These are phyloP conservation scores for Kodamaea anthophila DNA, from an alignment of 1,139 yeast genomes.

Conservation along the genomic window DNA sequence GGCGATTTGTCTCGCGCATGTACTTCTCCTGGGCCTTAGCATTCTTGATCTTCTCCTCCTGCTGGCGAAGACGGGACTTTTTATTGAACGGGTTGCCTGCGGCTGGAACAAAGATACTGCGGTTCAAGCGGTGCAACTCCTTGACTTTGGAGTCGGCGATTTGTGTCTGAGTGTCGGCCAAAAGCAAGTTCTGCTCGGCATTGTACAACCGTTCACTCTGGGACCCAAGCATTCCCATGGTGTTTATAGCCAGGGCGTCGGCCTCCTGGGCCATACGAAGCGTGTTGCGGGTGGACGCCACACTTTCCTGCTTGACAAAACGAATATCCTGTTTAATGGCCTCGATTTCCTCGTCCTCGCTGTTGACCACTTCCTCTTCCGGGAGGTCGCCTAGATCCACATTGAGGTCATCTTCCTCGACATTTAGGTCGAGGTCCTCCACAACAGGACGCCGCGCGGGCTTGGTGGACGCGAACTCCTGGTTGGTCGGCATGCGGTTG, in stretches of 20 bases:
- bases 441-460: constrained; percentile 21
- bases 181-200: constrained; percentile 69
- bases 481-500: constrained; percentile 36
- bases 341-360: constrained; percentile 84
- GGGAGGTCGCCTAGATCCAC: constrained; percentile 32
- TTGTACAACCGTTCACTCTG: constrained; percentile 82
- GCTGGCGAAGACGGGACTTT: constrained; percentile 66
- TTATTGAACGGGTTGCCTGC: constrained; percentile 83
- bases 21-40: constrained; percentile 60
- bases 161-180: constrained; percentile 76
- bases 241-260: constrained; percentile 82
- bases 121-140: constrained; percentile 71
- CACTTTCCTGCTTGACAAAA: constrained; percentile 82
- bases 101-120: constrained; percentile 80
- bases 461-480: constrained; percentile 21
- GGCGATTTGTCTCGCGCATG: constrained; percentile 36
- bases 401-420: constrained; percentile 39
- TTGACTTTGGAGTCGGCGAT: constrained; percentile 80
- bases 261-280: constrained; percentile 87
- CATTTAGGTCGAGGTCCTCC: constrained; percentile 28
- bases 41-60: constrained; percentile 65
- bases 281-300: constrained; percentile 81
- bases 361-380: constrained; percentile 42
- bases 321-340: constrained; percentile 79
- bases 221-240: constrained; percentile 86